Base-by-base conservation (phyloP, 257 asterid species). In the Nicotiana otophora region DNA sequence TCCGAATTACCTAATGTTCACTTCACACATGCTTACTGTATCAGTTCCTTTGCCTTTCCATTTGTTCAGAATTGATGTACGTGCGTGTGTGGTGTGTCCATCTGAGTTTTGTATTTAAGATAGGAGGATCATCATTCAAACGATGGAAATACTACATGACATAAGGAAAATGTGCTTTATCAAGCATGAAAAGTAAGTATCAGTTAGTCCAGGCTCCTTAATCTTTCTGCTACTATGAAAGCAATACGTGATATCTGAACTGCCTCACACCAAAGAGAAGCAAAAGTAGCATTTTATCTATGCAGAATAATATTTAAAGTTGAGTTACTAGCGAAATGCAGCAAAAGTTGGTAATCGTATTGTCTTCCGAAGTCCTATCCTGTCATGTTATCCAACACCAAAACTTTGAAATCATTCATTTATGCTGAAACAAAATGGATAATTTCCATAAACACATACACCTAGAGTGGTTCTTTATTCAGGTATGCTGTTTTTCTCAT, bases 161-260 rank as follows among this genome's bases (percentile, higher is more conserved):
- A 70, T 20, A 69, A 11, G 57, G 57, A 70, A 31, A 20, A 70
- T 70, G 26, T 55, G 61, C 33, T 5, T 70, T 36, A 70, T 70
- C 57, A 70, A 70, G 57, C 34, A 39, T 70, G 78, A 39, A 70
- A 69, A 70, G 58, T 42, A 70, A 39, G 78, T 34, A n/a, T 70
- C 34, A 70, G 57, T 10, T 39, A 20, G 78, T 70, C 7, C 58
- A 39, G n/a, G 34, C 78, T 70, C 78, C 28, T 69, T 69, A 39
- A 70, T 70, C 34, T 39, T 39, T 70, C 57, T 39, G 78, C 58
- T 39, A n/a, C 12, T 28, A 70, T 70, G 78, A 39, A 70, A 70
- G 58, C 58, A 39, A 39, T 69, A 69, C 0, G 19, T 69, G 33
- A 69, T 10, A 39, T 69, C 58, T 39, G 33, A 70, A 39, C 14